These are phyloP conservation scores for Punica granatum DNA, from an alignment of 345 rosid species.

Conservation along the genomic window DNA sequence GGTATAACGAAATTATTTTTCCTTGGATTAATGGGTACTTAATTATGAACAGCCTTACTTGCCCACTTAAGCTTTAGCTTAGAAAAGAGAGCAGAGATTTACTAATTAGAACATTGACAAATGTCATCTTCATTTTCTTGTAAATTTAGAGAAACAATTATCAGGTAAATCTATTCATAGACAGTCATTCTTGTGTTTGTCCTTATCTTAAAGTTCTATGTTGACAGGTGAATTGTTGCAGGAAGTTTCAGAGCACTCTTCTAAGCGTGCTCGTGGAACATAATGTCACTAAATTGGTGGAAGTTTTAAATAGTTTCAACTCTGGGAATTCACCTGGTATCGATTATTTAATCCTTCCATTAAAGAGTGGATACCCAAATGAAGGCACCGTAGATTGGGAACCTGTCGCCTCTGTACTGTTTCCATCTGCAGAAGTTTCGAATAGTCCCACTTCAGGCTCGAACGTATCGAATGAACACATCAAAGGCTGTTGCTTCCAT, in stretches of 20 bases:
- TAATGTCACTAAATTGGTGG: conserved; percentile 26
- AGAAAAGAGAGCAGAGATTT: background rate
- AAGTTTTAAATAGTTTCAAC: conserved; percentile 23
- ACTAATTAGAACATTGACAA: background rate
- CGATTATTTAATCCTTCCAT: conserved; percentile 72
- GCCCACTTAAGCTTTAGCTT: background rate
- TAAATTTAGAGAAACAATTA: background rate
- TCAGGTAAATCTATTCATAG: background rate
- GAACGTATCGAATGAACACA: conserved; percentile 12
- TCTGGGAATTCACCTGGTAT: conserved; percentile 19
- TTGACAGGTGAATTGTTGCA: conserved; percentile 50
- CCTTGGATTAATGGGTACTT: background rate
- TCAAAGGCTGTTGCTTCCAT: conserved; percentile 16
- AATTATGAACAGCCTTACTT: background rate
- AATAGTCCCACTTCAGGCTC: conserved; percentile 5
- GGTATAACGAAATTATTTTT: background rate
- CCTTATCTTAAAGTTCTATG: conserved; percentile 8
- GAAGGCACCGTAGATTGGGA: conserved; percentile 44
- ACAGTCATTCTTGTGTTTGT: background rate
- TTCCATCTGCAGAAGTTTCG: conserved; percentile 8
- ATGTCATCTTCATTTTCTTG: too few species aligned
- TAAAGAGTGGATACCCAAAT: conserved; percentile 8
- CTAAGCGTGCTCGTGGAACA: conserved; percentile 50
- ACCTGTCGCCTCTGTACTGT: conserved; percentile 31
- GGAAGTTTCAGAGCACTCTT: conserved; percentile 58